Conservation (phyloP, 169 alveolate genomes). For the Eimeria tenella region DNA sequence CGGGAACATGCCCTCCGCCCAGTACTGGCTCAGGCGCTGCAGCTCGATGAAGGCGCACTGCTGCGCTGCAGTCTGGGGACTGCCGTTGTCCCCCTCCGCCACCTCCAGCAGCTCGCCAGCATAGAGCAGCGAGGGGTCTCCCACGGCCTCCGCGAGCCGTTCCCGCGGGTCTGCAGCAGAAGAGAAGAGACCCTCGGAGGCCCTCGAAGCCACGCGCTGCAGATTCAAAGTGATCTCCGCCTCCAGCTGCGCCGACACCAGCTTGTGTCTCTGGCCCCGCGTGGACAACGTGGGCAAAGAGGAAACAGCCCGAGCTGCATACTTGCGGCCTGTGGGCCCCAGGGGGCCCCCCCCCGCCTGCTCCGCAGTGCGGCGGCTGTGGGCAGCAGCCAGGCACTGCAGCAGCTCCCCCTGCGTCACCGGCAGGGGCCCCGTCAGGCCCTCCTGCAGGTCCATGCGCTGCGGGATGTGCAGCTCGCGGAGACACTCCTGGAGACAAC, state of each 20-base stretch:
- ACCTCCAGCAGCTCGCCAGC: conserved; percentile 43
- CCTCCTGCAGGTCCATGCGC: conserved; percentile 13
- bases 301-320: not conserved
- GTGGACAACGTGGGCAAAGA: not conserved
- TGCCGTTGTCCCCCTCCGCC: not conserved
- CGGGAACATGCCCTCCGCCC: conserved; percentile 45
- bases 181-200: not conserved
- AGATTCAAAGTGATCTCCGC: conserved; percentile 9
- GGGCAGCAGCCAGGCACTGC: conserved; percentile 11
- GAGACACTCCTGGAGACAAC: conserved; percentile 59
- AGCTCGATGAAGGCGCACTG: conserved; percentile 9
- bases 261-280: conserved; percentile 6
- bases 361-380: not conserved
- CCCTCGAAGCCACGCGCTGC: not conserved
- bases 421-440: conserved; percentile 18
- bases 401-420: conserved; percentile 20
- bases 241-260: conserved; percentile 25
- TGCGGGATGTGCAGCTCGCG: conserved; percentile 69
- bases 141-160: not conserved
- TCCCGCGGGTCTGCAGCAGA: not conserved
- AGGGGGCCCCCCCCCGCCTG: not conserved
- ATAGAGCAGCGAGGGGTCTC: conserved; percentile 22
- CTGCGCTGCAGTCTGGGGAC: conserved; percentile 20
- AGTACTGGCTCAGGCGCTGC: conserved; percentile 30
- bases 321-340: not conserved